Evolutionary conservation across 2,329 filamentous ascomycete genomes (phyloP).

Genomic region (Venturia aucupariae): DNA sequence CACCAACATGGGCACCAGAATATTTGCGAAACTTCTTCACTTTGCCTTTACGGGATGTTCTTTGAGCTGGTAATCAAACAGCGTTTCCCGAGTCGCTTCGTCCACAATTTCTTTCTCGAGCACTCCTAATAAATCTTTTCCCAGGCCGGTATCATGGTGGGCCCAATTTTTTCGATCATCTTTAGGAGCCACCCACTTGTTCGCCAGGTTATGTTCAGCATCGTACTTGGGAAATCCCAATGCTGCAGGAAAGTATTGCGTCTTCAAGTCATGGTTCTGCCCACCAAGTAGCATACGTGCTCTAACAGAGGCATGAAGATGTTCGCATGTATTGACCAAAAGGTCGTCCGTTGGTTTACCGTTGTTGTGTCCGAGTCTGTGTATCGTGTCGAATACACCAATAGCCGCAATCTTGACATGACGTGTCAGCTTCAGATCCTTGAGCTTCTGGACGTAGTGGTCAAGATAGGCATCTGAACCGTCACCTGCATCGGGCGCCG

Average conservation of each 20-base stretch:
- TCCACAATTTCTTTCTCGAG: slow-evolving; percentile 16
- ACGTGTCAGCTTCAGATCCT: slow-evolving; percentile 28
- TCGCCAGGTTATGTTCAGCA: neutral
- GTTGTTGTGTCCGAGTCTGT: slow-evolving; percentile 13
- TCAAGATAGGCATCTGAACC: slow-evolving; percentile 15
- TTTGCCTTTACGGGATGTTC: too few species aligned
- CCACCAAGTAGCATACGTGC: slow-evolving; percentile 10
- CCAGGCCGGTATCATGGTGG: slow-evolving; percentile 12
- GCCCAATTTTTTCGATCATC: neutral
- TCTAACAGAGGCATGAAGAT: slow-evolving; percentile 18
- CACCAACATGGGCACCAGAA: neutral
- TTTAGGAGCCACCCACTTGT: neutral
- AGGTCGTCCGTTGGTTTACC: slow-evolving; percentile 12
- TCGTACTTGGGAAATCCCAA: neutral
- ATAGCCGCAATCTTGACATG: slow-evolving; percentile 40
- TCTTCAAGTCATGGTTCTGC: slow-evolving; percentile 13
- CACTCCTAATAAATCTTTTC: slow-evolving; percentile 16
- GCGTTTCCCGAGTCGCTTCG: neutral
- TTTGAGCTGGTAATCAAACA: neutral
- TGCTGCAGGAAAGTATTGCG: slow-evolving; percentile 11
- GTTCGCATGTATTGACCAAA: slow-evolving; percentile 18
- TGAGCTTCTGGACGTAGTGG: slow-evolving; percentile 31
- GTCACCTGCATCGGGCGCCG: slow-evolving; percentile 10
- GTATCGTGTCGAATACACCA: slow-evolving; percentile 45
- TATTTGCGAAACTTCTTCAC: neutral